A percentile compares a stretch with the other conserved stretches of the same genome.
These are phyloP conservation scores for Wickerhamia fluorescens DNA, from an alignment of 805 yeast species.

Conservation along the genomic window DNA sequence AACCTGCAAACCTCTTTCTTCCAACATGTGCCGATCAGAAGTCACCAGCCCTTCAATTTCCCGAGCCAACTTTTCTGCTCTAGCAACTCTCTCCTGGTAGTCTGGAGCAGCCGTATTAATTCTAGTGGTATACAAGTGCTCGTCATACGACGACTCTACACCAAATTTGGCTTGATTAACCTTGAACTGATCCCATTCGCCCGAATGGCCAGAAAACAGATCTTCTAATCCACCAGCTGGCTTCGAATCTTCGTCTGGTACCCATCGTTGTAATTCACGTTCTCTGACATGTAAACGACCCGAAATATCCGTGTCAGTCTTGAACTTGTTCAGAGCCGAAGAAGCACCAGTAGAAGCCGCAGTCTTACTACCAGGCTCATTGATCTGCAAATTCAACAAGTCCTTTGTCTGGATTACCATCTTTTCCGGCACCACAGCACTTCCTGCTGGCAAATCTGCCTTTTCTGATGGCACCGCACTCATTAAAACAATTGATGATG, in stretches of 20 bases:
- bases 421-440: constrained; percentile 31
- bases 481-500: constrained; percentile 46
- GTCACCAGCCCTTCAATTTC: constrained; percentile 73
- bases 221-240: constrained; percentile 32
- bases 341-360: too few species aligned
- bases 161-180: constrained; percentile 89
- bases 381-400: constrained; percentile 42
- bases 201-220: constrained; percentile 10
- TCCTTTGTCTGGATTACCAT: constrained; percentile 45
- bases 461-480: constrained; percentile 38
- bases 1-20: constrained; percentile 73
- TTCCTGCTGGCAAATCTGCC: constrained; percentile 18
- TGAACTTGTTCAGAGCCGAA: constrained; percentile 45
- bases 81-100: constrained; percentile 52
- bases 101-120: constrained; percentile 67
- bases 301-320: constrained; percentile 83
- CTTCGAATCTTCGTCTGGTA: constrained; percentile 53
- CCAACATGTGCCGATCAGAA: constrained; percentile 78
- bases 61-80: constrained; percentile 72
- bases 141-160: constrained; percentile 76
- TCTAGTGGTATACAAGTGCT: constrained; percentile 78
- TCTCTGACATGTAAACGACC: constrained; percentile 42
- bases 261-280: constrained; percentile 80
- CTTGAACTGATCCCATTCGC: constrained; percentile 88
- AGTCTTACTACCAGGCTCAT: too few species aligned